Evolutionary conservation across 257 asterid species (phyloP).

Genomic region (Cynanchum wilfordii): DNA sequence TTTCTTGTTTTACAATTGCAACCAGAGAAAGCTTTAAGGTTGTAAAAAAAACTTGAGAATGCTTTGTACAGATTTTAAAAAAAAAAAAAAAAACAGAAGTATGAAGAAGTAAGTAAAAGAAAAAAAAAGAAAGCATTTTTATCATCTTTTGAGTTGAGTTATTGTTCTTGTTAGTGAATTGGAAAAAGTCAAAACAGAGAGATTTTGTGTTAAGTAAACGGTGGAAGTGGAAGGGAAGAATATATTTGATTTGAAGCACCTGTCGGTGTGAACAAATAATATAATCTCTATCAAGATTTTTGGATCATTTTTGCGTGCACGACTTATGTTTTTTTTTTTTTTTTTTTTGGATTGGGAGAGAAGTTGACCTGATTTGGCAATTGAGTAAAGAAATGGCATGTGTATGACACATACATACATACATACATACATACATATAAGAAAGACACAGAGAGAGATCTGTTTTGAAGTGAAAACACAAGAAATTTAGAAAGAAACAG

Average conservation of each 20-base stretch:
- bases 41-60: neutral
- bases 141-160: too few relatives aligned
- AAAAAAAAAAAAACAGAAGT: too few relatives aligned
- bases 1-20: neutral
- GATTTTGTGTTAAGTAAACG: neutral
- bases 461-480: neutral
- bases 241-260: neutral
- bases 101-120: too few relatives aligned
- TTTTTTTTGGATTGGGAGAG: too few relatives aligned
- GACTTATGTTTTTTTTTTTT: constrained; percentile 7
- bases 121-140: too few relatives aligned
- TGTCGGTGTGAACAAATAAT: neutral
- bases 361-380: constrained; percentile 15
- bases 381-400: constrained; percentile 10
- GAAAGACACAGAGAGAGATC: neutral
- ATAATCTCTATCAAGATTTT: neutral
- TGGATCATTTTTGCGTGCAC: constrained; percentile 19
- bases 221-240: neutral
- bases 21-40: neutral
- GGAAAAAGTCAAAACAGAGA: too few relatives aligned
- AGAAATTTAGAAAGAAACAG: constrained; percentile 38
- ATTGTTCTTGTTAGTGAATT: too few relatives aligned
- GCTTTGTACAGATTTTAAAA: neutral
- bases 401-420: neutral
- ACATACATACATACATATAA: too few relatives aligned